Conservation (phyloP, 768 basidiomycete species). For the Suillus weaverae region DNA sequence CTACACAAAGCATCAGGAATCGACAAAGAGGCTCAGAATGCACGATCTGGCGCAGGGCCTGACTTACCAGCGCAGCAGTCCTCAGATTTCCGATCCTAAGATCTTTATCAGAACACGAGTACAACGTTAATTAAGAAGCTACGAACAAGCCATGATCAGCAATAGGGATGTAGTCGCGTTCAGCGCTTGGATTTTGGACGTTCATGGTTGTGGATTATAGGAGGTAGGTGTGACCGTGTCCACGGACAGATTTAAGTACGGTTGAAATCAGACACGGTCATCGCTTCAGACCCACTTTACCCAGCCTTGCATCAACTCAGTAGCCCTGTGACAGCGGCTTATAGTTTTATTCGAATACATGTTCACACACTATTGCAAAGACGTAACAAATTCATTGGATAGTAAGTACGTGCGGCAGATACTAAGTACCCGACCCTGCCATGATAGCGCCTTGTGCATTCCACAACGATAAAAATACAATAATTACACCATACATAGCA, state of each 20-base stretch:
- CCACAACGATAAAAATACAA: slow-evolving; percentile 1
- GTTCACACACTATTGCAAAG: slow-evolving; percentile 3
- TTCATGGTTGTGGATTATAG: slow-evolving; percentile 45
- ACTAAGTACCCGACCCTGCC: background rate
- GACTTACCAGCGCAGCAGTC: slow-evolving; percentile 70
- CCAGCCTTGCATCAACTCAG: background rate
- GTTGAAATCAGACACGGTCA: background rate
- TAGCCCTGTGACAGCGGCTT: background rate
- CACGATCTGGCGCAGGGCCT: background rate
- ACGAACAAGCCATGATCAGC: slow-evolving; percentile 79
- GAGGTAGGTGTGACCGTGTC: background rate
- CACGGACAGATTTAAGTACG: background rate
- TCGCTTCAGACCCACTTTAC: background rate
- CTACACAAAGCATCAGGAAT: slow-evolving; percentile 21
- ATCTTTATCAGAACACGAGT: slow-evolving; percentile 19
- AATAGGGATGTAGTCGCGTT: slow-evolving; percentile 72
- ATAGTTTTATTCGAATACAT: no score
- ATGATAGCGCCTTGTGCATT: slow-evolving; percentile 1
- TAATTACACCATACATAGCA: slow-evolving; percentile 1
- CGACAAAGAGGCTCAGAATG: background rate
- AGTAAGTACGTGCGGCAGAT: background rate
- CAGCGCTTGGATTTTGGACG: slow-evolving; percentile 47
- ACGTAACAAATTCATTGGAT: background rate
- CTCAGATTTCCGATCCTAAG: slow-evolving; percentile 78
- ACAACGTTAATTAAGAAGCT: background rate